These are phyloP conservation scores for Eremomyces bilateralis DNA, from an alignment of 495 filamentous ascomycete species.

Conservation along the genomic window DNA sequence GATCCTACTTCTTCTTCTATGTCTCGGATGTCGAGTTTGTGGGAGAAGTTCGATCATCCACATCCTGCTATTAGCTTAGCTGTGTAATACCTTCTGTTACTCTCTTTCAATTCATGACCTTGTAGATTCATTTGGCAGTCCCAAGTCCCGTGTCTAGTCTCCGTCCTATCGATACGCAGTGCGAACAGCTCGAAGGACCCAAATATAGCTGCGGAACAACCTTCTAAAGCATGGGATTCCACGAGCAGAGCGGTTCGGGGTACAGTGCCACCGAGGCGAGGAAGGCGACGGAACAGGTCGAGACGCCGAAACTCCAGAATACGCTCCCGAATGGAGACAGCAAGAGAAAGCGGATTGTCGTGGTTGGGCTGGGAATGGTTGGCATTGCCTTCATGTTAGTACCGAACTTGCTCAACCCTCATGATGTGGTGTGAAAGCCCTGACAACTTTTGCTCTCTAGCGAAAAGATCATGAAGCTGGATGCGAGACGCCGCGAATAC, in stretches of 20 bases:
- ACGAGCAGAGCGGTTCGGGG: constrained; percentile 4
- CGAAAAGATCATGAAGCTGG: constrained; percentile 79
- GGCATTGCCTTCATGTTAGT: constrained; percentile 81
- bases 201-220: neutral
- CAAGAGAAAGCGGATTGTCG: constrained; percentile 47
- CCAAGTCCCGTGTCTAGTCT: no score
- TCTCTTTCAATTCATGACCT: no score
- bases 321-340: constrained; percentile 12
- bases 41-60: no score
- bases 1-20: no score
- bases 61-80: no score
- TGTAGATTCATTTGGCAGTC: no score
- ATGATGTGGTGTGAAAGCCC: neutral
- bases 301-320: constrained; percentile 5
- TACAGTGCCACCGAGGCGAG: constrained; percentile 18
- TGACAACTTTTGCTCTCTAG: constrained; percentile 18
- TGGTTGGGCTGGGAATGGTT: constrained; percentile 91
- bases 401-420: neutral
- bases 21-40: no score
- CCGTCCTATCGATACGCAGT: no score
- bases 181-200: no score
- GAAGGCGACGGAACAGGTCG: constrained; percentile 14
- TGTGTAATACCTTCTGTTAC: no score
- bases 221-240: neutral
- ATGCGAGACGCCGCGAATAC: constrained; percentile 53